These are phyloP conservation scores for Talaromyces thailandensis DNA, from an alignment of 495 filamentous ascomycete genomes.

Conservation along the genomic window DNA sequence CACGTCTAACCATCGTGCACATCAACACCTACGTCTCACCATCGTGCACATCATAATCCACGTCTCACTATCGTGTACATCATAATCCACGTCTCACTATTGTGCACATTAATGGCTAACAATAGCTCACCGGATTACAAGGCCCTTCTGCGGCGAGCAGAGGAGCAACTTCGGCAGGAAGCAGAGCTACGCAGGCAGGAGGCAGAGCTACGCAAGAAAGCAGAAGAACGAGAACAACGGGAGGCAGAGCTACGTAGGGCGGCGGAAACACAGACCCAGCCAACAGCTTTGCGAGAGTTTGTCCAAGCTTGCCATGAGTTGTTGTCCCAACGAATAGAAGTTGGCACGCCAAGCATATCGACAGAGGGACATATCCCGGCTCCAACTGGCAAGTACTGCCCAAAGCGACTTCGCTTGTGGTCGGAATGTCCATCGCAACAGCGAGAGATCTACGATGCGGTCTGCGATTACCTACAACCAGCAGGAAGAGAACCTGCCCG, in stretches of 20 bases:
- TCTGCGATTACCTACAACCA: conserved; percentile 16
- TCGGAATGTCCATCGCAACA: conserved; percentile 18
- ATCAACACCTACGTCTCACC: too few relatives aligned
- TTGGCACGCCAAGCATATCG: conserved; percentile 14
- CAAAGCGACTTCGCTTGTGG: conserved; percentile 20
- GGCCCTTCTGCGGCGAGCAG: conserved; percentile 5
- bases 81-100: too few relatives aligned
- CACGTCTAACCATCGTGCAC: too few relatives aligned
- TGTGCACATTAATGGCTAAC: conserved; percentile 5
- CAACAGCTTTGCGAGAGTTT: conserved; percentile 27
- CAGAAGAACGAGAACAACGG: too few relatives aligned
- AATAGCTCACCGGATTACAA: conserved; percentile 11
- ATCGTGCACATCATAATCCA: too few relatives aligned
- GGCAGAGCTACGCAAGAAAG: not conserved
- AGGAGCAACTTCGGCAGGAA: conserved; percentile 2
- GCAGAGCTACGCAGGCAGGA: not conserved
- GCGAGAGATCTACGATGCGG: conserved; percentile 18
- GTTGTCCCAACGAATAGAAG: conserved; percentile 17
- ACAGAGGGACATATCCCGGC: conserved; percentile 21
- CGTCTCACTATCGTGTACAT: too few relatives aligned
- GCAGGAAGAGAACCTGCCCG: conserved; percentile 7
- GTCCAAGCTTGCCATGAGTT: conserved; percentile 23
- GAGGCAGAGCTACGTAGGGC: not conserved
- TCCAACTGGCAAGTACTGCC: conserved; percentile 22
- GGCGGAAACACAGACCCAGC: conserved; percentile 12